Base-by-base conservation (phyloP, 1,284 basidiomycete species). In the Termitomyces sp. region DNA sequence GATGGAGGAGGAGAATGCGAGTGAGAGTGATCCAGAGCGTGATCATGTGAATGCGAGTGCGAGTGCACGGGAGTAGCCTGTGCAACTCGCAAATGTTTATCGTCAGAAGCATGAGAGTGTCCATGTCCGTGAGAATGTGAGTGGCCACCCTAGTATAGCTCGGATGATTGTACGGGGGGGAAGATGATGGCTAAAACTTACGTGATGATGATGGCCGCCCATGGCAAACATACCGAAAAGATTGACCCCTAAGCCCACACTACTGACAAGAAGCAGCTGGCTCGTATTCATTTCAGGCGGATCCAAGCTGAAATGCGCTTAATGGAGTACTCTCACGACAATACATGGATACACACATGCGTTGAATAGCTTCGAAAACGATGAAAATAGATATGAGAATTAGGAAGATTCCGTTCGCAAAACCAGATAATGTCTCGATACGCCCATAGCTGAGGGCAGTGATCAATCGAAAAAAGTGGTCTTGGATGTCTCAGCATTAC, bases 151-250 rank as follows among this genome's bases (percentile, higher is more conserved):
- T 80, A 52, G 31, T 45, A 51, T 6, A 50, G 51, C 24, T 39
- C n/a, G 26, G 53, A 42, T 58, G 49, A 60, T 47, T 44, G 24
- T 47, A 41, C 6, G 8, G 50, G 9, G 36, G 42, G 53, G 36
- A 19, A 38, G 41, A 42, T 39, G 21, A 44, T 34, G 13, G 47
- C 43, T 41, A 10, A 48, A 36, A 76, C 80, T 38, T 68, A 88
- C 84, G 73, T 93, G 91, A 69, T 94, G 91, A 68, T 92, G 90
- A 70, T 94, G 92, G 2, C 92, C 92, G 6, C 97, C 97, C 78
- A 97, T 99, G 0, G 97, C 97, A 71, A 95, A 94, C 95, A 99
- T 98, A 31, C 97, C 97, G 65, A 98, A 98, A 30, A 99, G 71
- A 69, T 99, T 99, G 55, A 99, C 95, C 1, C 77, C 90, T 9